Percentiles rank a stretch among this genome's conserved stretches.
phyloP scores from a whole-genome alignment of 73 alveolate species.

The Breviolum minutum region DNA sequence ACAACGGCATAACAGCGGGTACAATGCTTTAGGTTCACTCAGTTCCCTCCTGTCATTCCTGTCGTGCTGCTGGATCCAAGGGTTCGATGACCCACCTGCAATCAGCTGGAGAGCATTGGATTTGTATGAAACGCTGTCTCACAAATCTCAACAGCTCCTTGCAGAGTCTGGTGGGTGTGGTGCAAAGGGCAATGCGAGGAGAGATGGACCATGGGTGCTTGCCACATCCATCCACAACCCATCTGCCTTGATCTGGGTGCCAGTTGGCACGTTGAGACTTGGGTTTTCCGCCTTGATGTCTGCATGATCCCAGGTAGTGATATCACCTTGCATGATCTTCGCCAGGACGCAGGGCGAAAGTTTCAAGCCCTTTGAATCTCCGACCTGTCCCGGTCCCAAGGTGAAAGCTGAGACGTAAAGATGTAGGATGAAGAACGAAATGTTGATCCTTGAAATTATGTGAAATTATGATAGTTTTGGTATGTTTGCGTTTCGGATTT shows the following conservation, averaged over 20 bases:
- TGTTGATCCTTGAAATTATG: too few species aligned
- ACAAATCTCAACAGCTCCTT: too few species aligned
- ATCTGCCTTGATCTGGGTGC: conserved; percentile 38
- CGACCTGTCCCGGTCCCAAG: background rate
- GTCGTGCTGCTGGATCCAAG: conserved; percentile 87
- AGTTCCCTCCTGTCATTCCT: conserved; percentile 48
- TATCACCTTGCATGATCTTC: conserved; percentile 49
- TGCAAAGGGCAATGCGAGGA: too few species aligned
- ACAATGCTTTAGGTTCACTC: background rate
- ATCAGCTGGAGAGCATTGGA: too few species aligned
- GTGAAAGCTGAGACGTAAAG: too few species aligned
- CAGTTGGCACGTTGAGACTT: conserved; percentile 26
- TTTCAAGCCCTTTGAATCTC: conserved; percentile 64
- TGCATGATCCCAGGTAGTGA: conserved; percentile 70
- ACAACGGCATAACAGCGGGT: background rate
- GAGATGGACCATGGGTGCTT: too few species aligned
- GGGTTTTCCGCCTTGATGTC: conserved; percentile 64
- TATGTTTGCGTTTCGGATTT: too few species aligned
- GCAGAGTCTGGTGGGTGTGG: background rate
- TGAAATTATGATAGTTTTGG: too few species aligned
- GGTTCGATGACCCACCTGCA: conserved; percentile 78
- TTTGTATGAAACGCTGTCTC: too few species aligned
- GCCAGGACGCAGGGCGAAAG: conserved; percentile 86
- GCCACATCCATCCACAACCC: too few species aligned
- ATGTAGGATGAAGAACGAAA: too few species aligned